phyloP scores from a whole-genome alignment of 441 rosid species.

The Adansonia gregorii region DNA sequence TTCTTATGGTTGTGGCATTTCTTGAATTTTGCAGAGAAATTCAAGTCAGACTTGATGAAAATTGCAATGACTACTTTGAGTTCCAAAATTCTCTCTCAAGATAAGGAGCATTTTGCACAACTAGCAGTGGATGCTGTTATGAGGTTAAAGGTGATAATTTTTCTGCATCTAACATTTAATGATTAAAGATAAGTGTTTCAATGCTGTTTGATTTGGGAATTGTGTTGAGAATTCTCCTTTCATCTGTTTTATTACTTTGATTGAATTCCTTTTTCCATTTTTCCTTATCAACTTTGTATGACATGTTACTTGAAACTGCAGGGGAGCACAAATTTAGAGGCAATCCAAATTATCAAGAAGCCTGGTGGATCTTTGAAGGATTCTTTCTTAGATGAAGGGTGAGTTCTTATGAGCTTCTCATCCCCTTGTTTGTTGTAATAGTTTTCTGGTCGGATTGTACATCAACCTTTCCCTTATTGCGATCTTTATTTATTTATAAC shows the following conservation, averaged over 20 bases:
- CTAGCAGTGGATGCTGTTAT: constrained; percentile 93
- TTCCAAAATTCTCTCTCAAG: constrained; percentile 90
- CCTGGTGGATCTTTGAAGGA: constrained; percentile 89
- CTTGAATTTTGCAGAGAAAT: constrained; percentile 65
- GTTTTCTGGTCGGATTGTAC: background rate
- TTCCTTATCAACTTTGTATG: background rate
- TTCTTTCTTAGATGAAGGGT: constrained; percentile 98
- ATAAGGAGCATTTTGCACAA: constrained; percentile 86
- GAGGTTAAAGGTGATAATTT: constrained; percentile 72
- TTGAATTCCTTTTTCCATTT: background rate
- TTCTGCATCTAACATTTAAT: background rate
- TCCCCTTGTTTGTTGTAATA: background rate
- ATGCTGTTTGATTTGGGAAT: background rate
- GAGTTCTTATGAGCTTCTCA: constrained; percentile 30
- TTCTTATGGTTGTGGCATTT: constrained; percentile 24
- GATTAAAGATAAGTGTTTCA: background rate
- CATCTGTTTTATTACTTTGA: background rate
- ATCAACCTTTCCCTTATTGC: background rate
- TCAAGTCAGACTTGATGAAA: constrained; percentile 80
- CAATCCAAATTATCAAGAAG: constrained; percentile 94
- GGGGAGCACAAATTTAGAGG: constrained; percentile 94
- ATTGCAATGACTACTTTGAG: constrained; percentile 92
- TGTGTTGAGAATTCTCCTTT: background rate
- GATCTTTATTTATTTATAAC: constrained; percentile 6
- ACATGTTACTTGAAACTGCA: constrained; percentile 35